Conservation (phyloP, 148 eudicot species). For the Vaccinium corymbosum region DNA sequence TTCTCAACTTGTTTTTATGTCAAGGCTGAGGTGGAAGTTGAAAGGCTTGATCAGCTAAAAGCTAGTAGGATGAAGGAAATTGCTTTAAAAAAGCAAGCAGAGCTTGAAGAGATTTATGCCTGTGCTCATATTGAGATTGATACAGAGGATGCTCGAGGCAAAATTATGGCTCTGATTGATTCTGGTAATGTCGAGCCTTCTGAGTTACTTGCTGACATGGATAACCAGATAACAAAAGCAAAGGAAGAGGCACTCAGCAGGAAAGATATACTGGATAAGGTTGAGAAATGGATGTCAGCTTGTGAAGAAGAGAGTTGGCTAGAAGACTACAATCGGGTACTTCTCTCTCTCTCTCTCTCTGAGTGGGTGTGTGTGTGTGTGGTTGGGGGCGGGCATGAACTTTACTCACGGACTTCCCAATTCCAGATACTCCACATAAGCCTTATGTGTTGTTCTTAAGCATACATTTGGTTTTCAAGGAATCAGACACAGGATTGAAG, state of each 20-base stretch:
- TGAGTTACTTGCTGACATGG: constrained; percentile 94
- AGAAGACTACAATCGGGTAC: constrained; percentile 94
- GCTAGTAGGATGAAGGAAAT: constrained; percentile 98
- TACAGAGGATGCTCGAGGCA: constrained; percentile 78
- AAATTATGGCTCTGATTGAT: constrained; percentile 76
- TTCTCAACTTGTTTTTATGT: constrained; percentile 9
- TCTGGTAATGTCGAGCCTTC: constrained; percentile 91
- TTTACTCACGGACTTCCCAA: background rate
- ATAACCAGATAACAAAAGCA: constrained; percentile 79
- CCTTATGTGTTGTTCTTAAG: background rate
- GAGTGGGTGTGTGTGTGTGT: background rate
- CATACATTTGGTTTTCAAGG: background rate
- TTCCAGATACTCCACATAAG: background rate
- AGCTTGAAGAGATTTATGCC: constrained; percentile 90
- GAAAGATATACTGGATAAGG: constrained; percentile 94
- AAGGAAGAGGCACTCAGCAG: constrained; percentile 94
- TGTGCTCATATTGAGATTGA: constrained; percentile 93
- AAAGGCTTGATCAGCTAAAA: constrained; percentile 89
- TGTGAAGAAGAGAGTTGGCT: constrained; percentile 99
- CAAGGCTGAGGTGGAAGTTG: constrained; percentile 96
- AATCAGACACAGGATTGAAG: background rate
- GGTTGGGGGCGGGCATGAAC: background rate
- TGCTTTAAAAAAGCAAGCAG: constrained; percentile 89
- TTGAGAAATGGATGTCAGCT: constrained; percentile 99
- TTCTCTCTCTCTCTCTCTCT: no score